A percentile compares a stretch with the other conserved stretches of the same genome.
Evolutionary conservation across 1,139 yeast species (phyloP).

Genomic region (Candida sanyaensis): DNA sequence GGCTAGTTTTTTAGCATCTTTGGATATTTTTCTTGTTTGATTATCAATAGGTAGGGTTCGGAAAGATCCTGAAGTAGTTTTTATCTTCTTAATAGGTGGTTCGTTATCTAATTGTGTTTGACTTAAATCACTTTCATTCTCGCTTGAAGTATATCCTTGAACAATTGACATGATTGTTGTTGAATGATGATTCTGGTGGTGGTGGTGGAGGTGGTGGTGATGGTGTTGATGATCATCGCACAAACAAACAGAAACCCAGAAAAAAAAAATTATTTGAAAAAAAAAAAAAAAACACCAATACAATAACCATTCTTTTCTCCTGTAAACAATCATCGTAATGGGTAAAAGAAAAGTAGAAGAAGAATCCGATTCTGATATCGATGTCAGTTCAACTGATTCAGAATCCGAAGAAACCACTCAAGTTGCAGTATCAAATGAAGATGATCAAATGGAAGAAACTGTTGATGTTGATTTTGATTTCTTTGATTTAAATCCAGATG

Average conservation of each 20-base stretch:
- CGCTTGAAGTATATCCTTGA: conserved; percentile 28
- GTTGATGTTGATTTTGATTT: conserved; percentile 94
- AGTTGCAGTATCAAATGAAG: conserved; percentile 19
- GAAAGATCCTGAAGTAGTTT: conserved; percentile 6
- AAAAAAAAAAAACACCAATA: no score
- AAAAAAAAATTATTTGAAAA: background rate
- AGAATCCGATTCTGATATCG: conserved; percentile 61
- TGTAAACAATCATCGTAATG: conserved; percentile 24
- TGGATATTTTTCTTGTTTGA: conserved; percentile 2
- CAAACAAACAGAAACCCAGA: conserved; percentile 7
- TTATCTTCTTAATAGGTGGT: conserved; percentile 8
- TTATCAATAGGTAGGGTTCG: conserved; percentile 5
- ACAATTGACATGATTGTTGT: conserved; percentile 22
- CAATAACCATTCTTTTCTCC: background rate
- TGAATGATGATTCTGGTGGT: no score
- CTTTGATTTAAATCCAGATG: conserved; percentile 79
- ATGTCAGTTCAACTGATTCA: conserved; percentile 61
- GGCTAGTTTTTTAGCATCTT: conserved; percentile 11
- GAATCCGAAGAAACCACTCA: conserved; percentile 35
- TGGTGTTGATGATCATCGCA: conserved; percentile 12
- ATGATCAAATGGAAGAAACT: conserved; percentile 55
- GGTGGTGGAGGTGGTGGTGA: background rate
- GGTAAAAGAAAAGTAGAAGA: conserved; percentile 55
- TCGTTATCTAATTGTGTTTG: conserved; percentile 3
- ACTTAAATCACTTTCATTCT: conserved; percentile 6